These are phyloP conservation scores for Coemansia sp. DNA, from an alignment of 192 early-diverging fungal species.

Conservation along the genomic window DNA sequence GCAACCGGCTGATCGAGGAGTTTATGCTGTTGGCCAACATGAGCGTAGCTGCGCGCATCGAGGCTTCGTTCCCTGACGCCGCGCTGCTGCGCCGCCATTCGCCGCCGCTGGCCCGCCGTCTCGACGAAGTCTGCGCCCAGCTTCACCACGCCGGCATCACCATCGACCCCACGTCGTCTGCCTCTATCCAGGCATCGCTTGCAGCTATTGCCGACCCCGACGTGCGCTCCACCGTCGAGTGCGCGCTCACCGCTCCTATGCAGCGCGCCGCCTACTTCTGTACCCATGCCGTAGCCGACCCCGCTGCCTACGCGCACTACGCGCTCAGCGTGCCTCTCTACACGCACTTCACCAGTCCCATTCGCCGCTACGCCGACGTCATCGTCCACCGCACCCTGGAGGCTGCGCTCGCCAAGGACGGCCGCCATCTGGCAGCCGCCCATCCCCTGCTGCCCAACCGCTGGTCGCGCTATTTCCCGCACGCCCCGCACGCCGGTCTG, in stretches of 20 bases:
- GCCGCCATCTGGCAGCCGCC: conserved; percentile 34
- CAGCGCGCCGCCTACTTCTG: conserved; percentile 98
- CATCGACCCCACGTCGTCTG: conserved; percentile 58
- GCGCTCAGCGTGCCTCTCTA: conserved; percentile 91
- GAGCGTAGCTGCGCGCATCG: conserved; percentile 87
- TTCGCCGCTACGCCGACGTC: conserved; percentile 96
- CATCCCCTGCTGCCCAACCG: conserved; percentile 42
- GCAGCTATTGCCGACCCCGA: conserved; percentile 39
- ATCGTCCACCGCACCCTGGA: conserved; percentile 89
- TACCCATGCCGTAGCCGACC: conserved; percentile 70
- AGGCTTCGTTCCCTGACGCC: conserved; percentile 70
- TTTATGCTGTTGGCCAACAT: conserved; percentile 91
- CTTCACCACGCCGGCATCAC: conserved; percentile 61
- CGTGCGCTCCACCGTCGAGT: conserved; percentile 35
- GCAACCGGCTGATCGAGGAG: conserved; percentile 95
- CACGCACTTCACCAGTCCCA: conserved; percentile 99
- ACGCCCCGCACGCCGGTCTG: conserved; percentile 14
- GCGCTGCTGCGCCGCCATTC: conserved; percentile 80
- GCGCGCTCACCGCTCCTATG: conserved; percentile 66
- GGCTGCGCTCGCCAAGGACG: conserved; percentile 35
- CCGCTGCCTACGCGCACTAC: conserved; percentile 78
- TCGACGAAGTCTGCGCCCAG: conserved; percentile 30
- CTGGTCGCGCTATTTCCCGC: conserved; percentile 42
- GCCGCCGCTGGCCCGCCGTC: conserved; percentile 50
- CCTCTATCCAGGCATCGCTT: conserved; percentile 63